Evolutionary conservation across 192 early-diverging fungal genomes (phyloP).

Genomic region (Neocallimastix lanati): DNA sequence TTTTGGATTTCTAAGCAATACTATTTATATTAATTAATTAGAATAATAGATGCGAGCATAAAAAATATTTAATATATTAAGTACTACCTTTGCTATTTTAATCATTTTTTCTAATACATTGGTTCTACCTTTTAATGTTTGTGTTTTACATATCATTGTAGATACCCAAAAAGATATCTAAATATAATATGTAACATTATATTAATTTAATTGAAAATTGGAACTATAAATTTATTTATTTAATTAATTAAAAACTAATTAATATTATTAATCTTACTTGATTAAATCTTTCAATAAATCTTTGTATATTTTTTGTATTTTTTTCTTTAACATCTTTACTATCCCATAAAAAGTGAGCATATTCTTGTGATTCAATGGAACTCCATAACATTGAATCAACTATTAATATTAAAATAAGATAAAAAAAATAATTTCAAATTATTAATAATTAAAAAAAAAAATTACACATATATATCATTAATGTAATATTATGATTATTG

Average conservation of each 20-base stretch:
- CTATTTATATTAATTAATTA: background rate
- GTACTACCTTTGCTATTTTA: background rate
- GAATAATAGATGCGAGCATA: too few relatives aligned
- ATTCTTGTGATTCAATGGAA: constrained; percentile 12
- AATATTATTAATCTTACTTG: too few relatives aligned
- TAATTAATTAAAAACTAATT: too few relatives aligned
- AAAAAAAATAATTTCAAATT: background rate
- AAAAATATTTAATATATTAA: too few relatives aligned
- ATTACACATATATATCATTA: too few relatives aligned
- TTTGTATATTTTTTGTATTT: constrained; percentile 5
- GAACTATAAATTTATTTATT: too few relatives aligned
- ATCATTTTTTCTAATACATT: background rate
- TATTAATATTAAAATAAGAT: background rate
- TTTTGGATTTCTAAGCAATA: constrained; percentile 12
- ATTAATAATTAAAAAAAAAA: too few relatives aligned
- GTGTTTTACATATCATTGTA: background rate
- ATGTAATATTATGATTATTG: background rate
- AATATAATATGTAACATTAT: too few relatives aligned
- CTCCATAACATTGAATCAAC: constrained; percentile 11
- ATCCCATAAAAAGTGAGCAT: constrained; percentile 10
- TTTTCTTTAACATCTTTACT: constrained; percentile 2
- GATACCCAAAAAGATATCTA: background rate
- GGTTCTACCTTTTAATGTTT: background rate
- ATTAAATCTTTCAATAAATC: constrained; percentile 15
- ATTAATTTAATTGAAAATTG: too few relatives aligned